Evolutionary conservation across 1,284 basidiomycete species (phyloP).

Genomic region (Tylopilus sp.): DNA sequence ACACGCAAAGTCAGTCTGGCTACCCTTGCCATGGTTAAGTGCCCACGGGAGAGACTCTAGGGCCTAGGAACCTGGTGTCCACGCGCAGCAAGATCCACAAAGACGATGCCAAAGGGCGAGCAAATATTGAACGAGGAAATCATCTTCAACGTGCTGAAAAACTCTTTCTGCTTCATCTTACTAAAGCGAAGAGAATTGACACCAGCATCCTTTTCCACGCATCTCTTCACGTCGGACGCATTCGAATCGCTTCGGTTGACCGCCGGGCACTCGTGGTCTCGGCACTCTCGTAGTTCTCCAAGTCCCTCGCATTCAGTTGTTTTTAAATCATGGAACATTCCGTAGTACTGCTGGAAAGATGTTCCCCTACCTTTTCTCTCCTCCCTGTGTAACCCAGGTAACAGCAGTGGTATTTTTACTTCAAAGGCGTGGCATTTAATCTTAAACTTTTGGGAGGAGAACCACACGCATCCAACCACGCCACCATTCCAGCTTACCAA

Average conservation of each 20-base stretch:
- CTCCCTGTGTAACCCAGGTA: background rate
- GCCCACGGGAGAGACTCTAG: background rate
- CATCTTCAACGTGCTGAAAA: background rate
- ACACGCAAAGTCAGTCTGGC: constrained; percentile 4
- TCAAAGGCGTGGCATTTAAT: constrained; percentile 6
- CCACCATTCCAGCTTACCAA: background rate
- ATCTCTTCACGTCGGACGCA: background rate
- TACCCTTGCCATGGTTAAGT: background rate
- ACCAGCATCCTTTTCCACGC: background rate
- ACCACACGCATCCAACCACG: constrained; percentile 1
- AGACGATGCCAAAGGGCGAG: background rate
- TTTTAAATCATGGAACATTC: constrained; percentile 1
- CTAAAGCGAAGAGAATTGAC: background rate
- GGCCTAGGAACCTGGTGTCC: background rate
- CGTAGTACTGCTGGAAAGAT: constrained; percentile 3
- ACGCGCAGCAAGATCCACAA: background rate
- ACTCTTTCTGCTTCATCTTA: no score
- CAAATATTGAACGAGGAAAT: no score
- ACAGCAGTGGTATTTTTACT: background rate
- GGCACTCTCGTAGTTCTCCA: background rate
- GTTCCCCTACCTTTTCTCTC: background rate
- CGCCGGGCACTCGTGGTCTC: background rate
- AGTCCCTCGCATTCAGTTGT: constrained; percentile 1
- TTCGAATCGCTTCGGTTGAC: background rate
- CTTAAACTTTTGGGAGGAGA: background rate